These are phyloP conservation scores for Candida incommunis DNA, from an alignment of 805 yeast species.

Conservation along the genomic window DNA sequence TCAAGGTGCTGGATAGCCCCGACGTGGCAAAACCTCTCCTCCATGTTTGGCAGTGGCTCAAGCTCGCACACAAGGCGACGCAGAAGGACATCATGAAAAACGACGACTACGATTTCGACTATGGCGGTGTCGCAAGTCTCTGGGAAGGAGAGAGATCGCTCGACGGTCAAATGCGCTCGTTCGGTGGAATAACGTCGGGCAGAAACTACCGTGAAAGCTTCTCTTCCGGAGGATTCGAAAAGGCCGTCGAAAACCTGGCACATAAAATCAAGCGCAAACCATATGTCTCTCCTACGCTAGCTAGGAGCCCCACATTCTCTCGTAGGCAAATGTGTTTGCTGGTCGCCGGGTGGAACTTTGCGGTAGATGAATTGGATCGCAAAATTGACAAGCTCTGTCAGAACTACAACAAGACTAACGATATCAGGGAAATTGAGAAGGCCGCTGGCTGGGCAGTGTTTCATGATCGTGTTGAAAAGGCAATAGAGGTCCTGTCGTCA, in stretches of 20 bases:
- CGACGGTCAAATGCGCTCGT: slow-evolving; percentile 8
- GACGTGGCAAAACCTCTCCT: slow-evolving; percentile 37
- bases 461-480: slow-evolving; percentile 72
- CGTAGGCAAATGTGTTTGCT: slow-evolving; percentile 69
- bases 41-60: slow-evolving; percentile 88
- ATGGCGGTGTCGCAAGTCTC: slow-evolving; percentile 75
- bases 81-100: slow-evolving; percentile 53
- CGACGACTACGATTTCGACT: slow-evolving; percentile 65
- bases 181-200: too few relatives aligned
- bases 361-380: slow-evolving; percentile 59
- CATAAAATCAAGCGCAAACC: slow-evolving; percentile 41
- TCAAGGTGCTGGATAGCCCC: slow-evolving; percentile 26
- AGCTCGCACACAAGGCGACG: slow-evolving; percentile 51
- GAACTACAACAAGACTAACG: too few relatives aligned
- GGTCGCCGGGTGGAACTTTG: slow-evolving; percentile 84
- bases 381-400: slow-evolving; percentile 43
- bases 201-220: too few relatives aligned
- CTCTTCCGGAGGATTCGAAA: slow-evolving; percentile 7
- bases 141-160: slow-evolving; percentile 47
- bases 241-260: slow-evolving; percentile 29
- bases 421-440: slow-evolving; percentile 62
- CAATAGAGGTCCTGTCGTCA: slow-evolving; percentile 65
- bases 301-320: slow-evolving; percentile 35
- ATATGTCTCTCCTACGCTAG: slow-evolving; percentile 13
- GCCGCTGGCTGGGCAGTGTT: slow-evolving; percentile 98